These are phyloP conservation scores for Thalia dealbata DNA, from an alignment of 176 grass and related monocot genomes.

Conservation along the genomic window DNA sequence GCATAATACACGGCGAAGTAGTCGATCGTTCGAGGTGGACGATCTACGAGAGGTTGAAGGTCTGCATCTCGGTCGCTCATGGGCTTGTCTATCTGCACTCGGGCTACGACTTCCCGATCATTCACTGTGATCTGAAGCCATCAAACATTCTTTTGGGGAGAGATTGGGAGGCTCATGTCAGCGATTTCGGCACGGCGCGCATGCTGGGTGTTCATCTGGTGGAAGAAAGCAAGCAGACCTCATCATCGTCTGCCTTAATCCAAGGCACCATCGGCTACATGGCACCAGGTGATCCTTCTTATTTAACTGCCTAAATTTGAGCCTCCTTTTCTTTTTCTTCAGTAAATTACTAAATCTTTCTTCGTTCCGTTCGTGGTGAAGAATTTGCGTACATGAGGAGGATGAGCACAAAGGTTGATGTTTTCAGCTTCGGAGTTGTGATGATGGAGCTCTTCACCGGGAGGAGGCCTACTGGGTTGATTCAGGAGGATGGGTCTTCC, in stretches of 20 bases:
- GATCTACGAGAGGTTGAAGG: constrained; percentile 38
- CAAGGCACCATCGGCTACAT: constrained; percentile 86
- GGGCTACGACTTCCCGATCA: constrained; percentile 60
- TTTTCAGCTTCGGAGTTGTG: constrained; percentile 84
- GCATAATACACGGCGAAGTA: constrained; percentile 28
- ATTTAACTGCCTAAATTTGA: background rate
- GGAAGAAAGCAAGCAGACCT: constrained; percentile 31
- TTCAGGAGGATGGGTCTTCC: constrained; percentile 43
- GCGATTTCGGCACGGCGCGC: constrained; percentile 70
- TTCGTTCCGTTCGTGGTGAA: constrained; percentile 6
- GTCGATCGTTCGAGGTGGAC: constrained; percentile 27
- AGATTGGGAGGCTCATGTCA: constrained; percentile 61
- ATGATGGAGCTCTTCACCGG: constrained; percentile 75
- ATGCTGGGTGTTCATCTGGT: constrained; percentile 56
- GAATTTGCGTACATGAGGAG: constrained; percentile 81
- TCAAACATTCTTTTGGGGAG: constrained; percentile 68
- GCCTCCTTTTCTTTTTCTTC: too few relatives aligned
- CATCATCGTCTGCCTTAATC: constrained; percentile 67
- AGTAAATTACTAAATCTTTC: too few relatives aligned
- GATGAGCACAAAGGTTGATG: constrained; percentile 55
- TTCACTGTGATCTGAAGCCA: constrained; percentile 93
- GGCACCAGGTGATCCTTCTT: constrained; percentile 59
- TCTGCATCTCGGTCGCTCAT: constrained; percentile 59
- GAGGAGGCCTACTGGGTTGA: constrained; percentile 45
- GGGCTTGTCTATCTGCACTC: constrained; percentile 75